phyloP scores from a whole-genome alignment of 176 grass and related monocot genomes.

The Pontederia crassipes region DNA sequence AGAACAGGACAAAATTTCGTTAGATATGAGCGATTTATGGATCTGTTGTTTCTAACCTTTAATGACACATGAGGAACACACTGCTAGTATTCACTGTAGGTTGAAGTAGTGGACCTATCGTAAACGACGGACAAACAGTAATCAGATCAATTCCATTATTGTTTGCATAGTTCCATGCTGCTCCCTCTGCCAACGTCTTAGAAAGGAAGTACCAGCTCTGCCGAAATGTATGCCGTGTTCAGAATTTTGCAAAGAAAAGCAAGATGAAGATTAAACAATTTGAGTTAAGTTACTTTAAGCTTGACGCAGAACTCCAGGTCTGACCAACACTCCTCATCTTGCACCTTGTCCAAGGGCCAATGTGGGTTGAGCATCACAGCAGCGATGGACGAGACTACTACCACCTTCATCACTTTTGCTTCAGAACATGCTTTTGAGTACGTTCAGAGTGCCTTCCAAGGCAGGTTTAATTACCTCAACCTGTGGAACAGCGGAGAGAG shows the following conservation, averaged over 20 bases:
- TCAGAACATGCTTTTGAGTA: conserved; percentile 23
- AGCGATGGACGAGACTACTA: too few relatives aligned
- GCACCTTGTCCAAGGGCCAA: conserved; percentile 4
- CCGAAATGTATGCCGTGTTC: too few relatives aligned
- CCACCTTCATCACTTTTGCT: conserved; percentile 27
- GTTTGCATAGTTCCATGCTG: conserved; percentile 30
- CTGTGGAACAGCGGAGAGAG: conserved; percentile 5
- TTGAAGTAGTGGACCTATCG: conserved; percentile 36
- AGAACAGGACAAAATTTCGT: too few relatives aligned
- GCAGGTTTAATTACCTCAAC: conserved; percentile 25
- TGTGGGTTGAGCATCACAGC: too few relatives aligned
- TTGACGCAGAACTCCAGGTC: conserved; percentile 24
- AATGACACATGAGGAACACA: conserved; percentile 20
- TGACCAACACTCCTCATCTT: conserved; percentile 40
- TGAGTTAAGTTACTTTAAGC: conserved; percentile 9
- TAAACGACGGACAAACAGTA: conserved; percentile 23
- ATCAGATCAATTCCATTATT: conserved; percentile 37
- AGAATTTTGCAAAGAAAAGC: too few relatives aligned
- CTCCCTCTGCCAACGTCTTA: conserved; percentile 41
- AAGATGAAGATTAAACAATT: too few relatives aligned
- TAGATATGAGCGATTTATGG: too few relatives aligned
- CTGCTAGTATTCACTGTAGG: conserved; percentile 34
- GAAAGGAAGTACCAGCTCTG: conserved; percentile 56
- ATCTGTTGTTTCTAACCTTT: conserved; percentile 20
- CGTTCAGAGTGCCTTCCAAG: conserved; percentile 2